Evolutionary conservation across 768 basidiomycete genomes (phyloP), one percentile per base, ranked within the genome.

Genomic region (Boletus reticuloceps): DNA sequence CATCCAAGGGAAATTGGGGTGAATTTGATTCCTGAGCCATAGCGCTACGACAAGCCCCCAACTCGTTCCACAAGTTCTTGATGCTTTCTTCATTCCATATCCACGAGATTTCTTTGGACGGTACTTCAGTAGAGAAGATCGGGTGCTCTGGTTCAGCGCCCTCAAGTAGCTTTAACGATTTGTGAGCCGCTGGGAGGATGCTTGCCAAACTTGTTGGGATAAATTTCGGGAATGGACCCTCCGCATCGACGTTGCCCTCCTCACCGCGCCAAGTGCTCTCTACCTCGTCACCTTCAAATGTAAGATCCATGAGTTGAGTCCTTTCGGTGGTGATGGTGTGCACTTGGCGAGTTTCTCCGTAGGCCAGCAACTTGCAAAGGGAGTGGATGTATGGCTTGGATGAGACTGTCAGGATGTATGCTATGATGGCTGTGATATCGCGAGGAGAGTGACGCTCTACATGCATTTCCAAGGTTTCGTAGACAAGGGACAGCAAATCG

Each of bases 61-160:
- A 27, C 6, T 50, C 56, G 22, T 52, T 56, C 48, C 62, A 64
- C 17, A 56, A 14, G 17, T 12, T 47, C 17, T 57, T 44, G 31
- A 65, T 53, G 5, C 32, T 42, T 11, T 58, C 60, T 51, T 61
- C 59, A 4, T 62, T 50, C 81, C 80, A 88, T 12, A 75, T 74
- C 50, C 75, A 73, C 12, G 75, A 67, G 1, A 91, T 77, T 49
- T 82, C 81, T 19, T 74, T 69, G 8, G 44, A 52, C 20, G 39
- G 29, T 10, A 14, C 36, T 39, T 38, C 47, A 29, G 71, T 65
- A 2, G 77, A 80, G n/a, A 89, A 69, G 12, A 89, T 66, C 0
- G 77, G 77, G 63, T 91, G 88, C 45, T 83, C 79, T 1, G 88
- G 84, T 54, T 82, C 74, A 4, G 90, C 89, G 11, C 77, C 78